Evolutionary conservation across 805 yeast species (phyloP).

Genomic region (Ogataea nitratoaversa): DNA sequence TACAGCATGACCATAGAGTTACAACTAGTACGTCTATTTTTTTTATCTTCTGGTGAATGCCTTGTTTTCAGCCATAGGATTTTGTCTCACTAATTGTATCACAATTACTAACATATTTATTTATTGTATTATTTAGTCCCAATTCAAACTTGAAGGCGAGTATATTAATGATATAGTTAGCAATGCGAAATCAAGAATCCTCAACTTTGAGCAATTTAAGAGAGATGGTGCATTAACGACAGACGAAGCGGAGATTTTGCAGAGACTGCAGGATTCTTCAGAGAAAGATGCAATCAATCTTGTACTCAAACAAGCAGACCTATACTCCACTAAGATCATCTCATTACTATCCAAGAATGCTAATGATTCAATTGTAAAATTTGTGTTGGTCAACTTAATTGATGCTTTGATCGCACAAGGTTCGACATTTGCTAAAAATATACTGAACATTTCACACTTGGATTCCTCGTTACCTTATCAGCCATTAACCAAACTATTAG

Average conservation of each 20-base stretch:
- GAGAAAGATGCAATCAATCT: constrained; percentile 37
- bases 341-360: constrained; percentile 48
- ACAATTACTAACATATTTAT: constrained; percentile 8
- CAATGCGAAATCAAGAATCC: constrained; percentile 70
- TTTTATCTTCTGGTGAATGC: too few relatives aligned
- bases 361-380: constrained; percentile 64
- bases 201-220: constrained; percentile 90
- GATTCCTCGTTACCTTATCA: constrained; percentile 47
- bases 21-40: constrained; percentile 24
- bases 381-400: constrained; percentile 55
- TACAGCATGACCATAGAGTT: constrained; percentile 25
- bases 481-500: constrained; percentile 50
- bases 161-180: constrained; percentile 61
- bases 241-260: constrained; percentile 54
- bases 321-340: constrained; percentile 52
- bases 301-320: constrained; percentile 40
- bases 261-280: constrained; percentile 30
- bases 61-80: too few relatives aligned
- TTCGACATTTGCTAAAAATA: constrained; percentile 19
- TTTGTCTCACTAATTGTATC: background rate
- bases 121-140: constrained; percentile 12
- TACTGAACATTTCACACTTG: constrained; percentile 38
- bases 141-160: constrained; percentile 55
- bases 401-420: constrained; percentile 44
- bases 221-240: constrained; percentile 64